Base-by-base conservation (phyloP, 2,329 filamentous ascomycete species). In the Lachnum nothofagi region DNA sequence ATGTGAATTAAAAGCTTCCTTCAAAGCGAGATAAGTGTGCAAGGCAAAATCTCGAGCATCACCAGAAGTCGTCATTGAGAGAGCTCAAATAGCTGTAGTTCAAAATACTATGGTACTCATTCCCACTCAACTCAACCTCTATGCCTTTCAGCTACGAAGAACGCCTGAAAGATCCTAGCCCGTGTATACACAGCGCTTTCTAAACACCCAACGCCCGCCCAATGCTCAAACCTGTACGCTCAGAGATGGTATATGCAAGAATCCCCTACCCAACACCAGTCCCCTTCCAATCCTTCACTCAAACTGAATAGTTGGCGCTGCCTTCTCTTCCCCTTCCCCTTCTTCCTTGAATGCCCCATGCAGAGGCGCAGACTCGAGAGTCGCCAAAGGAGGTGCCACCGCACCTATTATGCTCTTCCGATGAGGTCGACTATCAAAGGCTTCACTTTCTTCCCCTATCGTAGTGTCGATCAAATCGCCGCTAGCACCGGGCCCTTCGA, bases 331-430 rank as follows among this genome's bases (percentile, higher is more conserved):
- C 16, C 31, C 48, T 31, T 54, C 52, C 9, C 48, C 34, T 16
- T 27, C 25, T 49, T 8, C 48, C 34, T 16, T 27, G 6, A 61
- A 43, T n/a, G 51, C 44, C 14, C 51, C 51, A 44, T 62, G 60
- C 39, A 80, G 59, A 53, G 75, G 74, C 25, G 76, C 75, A 22
- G 74, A 75, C 63, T 80, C 80, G 35, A 82, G 66, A 41, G 60
- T 64, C 2, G 63, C 52, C 6, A 65, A 59, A 8, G 63, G 56
- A 10, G 70, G 70, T 12, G 65, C 70, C 40, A 67, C 66, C 42
- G 68, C 67, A 25, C 70, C 73, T 41, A 79, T 73, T 25, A 79
- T 65, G 55, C 82, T 85, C 50, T 73, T 72, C 50, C 81, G 72
- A 58, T 77, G 75, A 46, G 70, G 70, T 22, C 74, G 70, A 42